These are phyloP conservation scores for Aotearoamyces nothofagi DNA, from an alignment of 2,329 filamentous ascomycete species.

Conservation along the genomic window DNA sequence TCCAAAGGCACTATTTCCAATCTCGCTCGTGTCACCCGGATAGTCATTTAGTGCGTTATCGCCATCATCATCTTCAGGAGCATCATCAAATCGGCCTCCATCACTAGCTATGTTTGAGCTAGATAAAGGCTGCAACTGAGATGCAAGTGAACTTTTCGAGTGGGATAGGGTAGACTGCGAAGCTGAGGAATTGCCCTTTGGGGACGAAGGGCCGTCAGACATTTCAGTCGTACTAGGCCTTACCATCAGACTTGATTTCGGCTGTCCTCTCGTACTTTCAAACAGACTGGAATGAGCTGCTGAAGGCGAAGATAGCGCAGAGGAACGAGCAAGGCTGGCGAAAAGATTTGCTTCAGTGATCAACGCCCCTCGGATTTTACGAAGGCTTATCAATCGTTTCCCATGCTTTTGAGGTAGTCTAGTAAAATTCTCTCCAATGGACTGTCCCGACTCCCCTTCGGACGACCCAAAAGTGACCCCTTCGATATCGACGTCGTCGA, in stretches of 20 bases:
- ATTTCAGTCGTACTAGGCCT: constrained; percentile 16
- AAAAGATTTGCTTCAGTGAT: constrained; percentile 56
- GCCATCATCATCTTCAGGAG: constrained; percentile 15
- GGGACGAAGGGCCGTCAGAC: constrained; percentile 9
- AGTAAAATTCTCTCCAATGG: constrained; percentile 11
- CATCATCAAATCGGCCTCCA: constrained; percentile 19
- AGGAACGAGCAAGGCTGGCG: constrained; percentile 39
- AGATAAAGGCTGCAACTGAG: too few relatives aligned
- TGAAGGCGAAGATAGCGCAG: constrained; percentile 41
- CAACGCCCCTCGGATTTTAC: constrained; percentile 46
- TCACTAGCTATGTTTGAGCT: constrained; percentile 10
- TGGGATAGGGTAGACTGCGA: background rate
- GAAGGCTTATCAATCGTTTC: constrained; percentile 49
- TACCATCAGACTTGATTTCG: constrained; percentile 18
- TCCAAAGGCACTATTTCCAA: constrained; percentile 14
- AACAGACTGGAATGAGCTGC: constrained; percentile 29
- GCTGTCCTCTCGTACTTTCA: constrained; percentile 16
- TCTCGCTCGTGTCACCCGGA: constrained; percentile 7
- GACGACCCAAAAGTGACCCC: constrained; percentile 34
- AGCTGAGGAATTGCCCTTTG: constrained; percentile 4
- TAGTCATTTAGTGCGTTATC: constrained; percentile 7
- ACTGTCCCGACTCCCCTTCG: constrained; percentile 2
- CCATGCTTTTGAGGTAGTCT: constrained; percentile 32
- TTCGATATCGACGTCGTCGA: constrained; percentile 51
- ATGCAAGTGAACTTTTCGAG: background rate